Evolutionary conservation across 208 protist species (phyloP).

Genomic region (Porcisia hertigi): DNA sequence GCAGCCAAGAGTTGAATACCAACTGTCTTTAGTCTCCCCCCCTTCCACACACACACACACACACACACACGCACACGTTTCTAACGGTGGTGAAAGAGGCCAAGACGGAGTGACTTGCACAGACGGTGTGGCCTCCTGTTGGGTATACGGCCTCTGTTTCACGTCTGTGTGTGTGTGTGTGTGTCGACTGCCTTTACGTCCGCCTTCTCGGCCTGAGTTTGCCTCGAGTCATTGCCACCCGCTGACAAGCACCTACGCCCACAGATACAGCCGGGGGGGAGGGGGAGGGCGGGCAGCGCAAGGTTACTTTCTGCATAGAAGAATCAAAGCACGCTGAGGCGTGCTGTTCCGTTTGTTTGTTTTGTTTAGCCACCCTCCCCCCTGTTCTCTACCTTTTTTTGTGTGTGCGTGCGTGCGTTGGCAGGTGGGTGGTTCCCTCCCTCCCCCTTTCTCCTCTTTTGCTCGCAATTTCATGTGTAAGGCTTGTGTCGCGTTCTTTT

Average conservation of each 20-base stretch:
- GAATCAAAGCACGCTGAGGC: background rate
- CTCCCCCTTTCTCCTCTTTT: background rate
- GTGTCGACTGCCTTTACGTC: background rate
- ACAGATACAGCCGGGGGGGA: background rate
- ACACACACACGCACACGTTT: too few relatives aligned
- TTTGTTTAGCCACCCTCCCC: background rate
- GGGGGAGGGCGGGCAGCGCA: background rate
- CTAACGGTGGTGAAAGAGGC: background rate
- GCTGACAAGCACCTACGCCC: background rate
- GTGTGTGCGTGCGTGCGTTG: background rate
- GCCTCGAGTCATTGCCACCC: background rate
- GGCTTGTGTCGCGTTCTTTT: slow-evolving; percentile 10
- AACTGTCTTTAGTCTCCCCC: background rate
- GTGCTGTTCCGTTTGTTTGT: background rate
- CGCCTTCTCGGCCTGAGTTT: background rate
- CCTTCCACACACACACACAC: too few relatives aligned
- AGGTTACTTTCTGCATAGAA: background rate
- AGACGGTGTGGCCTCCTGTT: too few relatives aligned
- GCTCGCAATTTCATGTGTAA: background rate
- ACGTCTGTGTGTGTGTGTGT: too few relatives aligned
- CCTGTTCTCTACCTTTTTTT: too few relatives aligned
- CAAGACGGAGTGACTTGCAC: too few relatives aligned
- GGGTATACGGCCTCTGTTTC: too few relatives aligned
- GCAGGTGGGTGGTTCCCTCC: background rate
- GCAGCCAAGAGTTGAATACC: background rate